Evolutionary conservation across 2,329 filamentous ascomycete genomes (phyloP).

Genomic region (Penicillium concentricum): DNA sequence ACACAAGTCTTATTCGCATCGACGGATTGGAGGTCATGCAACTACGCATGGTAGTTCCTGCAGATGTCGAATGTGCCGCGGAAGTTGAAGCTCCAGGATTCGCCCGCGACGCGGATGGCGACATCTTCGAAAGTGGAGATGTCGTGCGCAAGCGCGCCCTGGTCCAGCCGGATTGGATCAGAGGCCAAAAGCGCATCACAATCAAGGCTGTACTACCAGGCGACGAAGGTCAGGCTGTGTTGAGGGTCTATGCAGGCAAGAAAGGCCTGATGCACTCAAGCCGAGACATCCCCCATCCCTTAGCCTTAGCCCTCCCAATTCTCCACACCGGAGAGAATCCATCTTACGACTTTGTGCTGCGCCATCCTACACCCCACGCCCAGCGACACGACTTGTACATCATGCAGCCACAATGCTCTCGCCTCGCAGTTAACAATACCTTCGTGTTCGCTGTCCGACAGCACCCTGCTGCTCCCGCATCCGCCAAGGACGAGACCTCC

Average conservation of each 20-base stretch:
- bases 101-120: slow-evolving; percentile 79
- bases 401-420: slow-evolving; percentile 88
- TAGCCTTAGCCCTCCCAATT: slow-evolving; percentile 87
- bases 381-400: slow-evolving; percentile 96
- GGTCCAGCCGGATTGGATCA: slow-evolving; percentile 87
- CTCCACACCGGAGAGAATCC: slow-evolving; percentile 90
- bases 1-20: slow-evolving; percentile 79
- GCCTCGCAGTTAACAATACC: slow-evolving; percentile 89
- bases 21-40: slow-evolving; percentile 94
- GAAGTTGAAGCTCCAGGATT: slow-evolving; percentile 86
- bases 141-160: slow-evolving; percentile 80
- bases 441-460: slow-evolving; percentile 97
- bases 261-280: slow-evolving; percentile 96
- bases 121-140: slow-evolving; percentile 90
- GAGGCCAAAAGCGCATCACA: slow-evolving; percentile 84
- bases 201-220: slow-evolving; percentile 89
- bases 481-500: slow-evolving; percentile 34
- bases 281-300: slow-evolving; percentile 89
- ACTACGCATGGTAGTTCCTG: slow-evolving; percentile 79
- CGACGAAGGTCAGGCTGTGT: slow-evolving; percentile 81
- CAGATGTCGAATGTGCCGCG: slow-evolving; percentile 86
- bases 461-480: slow-evolving; percentile 67
- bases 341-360: slow-evolving; percentile 85
- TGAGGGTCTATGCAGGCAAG: slow-evolving; percentile 93
- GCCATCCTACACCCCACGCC: slow-evolving; percentile 96